Base-by-base conservation (phyloP, 2,329 filamentous ascomycete genomes). In the Ophiostoma piceae region DNA sequence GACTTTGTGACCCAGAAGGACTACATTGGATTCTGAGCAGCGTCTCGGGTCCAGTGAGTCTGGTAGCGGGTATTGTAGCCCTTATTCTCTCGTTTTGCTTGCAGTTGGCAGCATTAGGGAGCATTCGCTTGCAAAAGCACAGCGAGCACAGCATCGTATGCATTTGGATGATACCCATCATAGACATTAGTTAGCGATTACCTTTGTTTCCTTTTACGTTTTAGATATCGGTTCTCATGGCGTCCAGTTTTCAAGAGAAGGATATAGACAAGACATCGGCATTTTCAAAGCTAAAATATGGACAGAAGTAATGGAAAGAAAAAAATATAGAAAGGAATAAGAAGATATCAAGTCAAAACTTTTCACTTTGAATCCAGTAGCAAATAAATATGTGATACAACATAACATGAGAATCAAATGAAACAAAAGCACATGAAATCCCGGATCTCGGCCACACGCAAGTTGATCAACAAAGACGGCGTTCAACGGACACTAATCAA, bases 1-100 rank as follows among this genome's bases (percentile, higher is more conserved):
- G 85, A 87, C 73, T 84, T 88, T 76, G 81, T 83, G 70, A 81
- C 84, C 74, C 82, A 86, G 74, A 83, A 84, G 77, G 87, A 90
- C 76, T 90, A 84, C 75, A 85, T 90, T 77, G 78, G 68, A 14
- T 78, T 85, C 70, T 80, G 76, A 79, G 60, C n/a, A 67, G n/a
- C n/a, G 19, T 16, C 14, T 22, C n/a, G 16, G 14, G 14, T 19
- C 41, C 11, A n/a, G 1, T 64, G 6, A 16, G 35, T 65, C 8
- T 5, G 32, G 3, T 7, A 35, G 12, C 16, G 62, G 62, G 62
- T 39, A 64, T 65, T 65, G 62, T 65, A 65, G 62, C 29, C 62
- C 22, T 62, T n/a, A 3, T 32, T 32, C 12, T 16, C 11, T 62
- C 16, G 51, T 57, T 29, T 26, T 47, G 43, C 11, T n/a, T n/a